Base-by-base conservation (phyloP, 805 yeast species). In the Yarrowia sp. region DNA sequence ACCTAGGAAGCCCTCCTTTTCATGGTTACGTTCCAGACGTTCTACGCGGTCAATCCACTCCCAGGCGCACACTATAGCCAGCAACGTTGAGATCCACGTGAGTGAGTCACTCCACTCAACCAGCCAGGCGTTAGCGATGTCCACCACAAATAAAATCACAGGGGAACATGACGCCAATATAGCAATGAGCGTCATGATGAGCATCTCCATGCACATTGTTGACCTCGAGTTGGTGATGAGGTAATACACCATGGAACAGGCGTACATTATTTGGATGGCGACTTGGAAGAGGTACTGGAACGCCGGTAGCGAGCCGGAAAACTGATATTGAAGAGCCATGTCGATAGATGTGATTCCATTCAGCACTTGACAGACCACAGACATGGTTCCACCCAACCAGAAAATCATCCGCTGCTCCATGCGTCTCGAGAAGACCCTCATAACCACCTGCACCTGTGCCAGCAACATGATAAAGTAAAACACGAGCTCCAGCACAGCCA, bases 31-130 rank as follows among this genome's bases (percentile, higher is more conserved):
- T 75, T 85, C 85, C 43, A 87, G 73, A 12, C 81, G 78, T 59
- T 82, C 81, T 64, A 87, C 80, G 67, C 88, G 79, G 71, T 88
- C 89, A 67, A 88, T 81, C 93, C 96, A 90, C 74, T 89, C 96
- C 95, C 96, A 89, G 0, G 89, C 89, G 11, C 87, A 80, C 7
- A 88, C 88, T 32, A 90, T 88, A 36, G 90, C 82, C 21, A 87
- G 79, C 9, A 88, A 83, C 71, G 86, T 87, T n/a, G 87, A 82
- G 1, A 89, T 86, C 19, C 89, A 82, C 48, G 88, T 85, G 74
- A 89, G 88, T 48, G 89, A 78, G 71, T 89, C 93, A 21, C 91
- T 85, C 61, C 89, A 77, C 67, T 86, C 88, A 65, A 82, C 82
- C n/a, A 86, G 85, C 89, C 92, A 90, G 6, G 86, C 80, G 72